Base-by-base conservation (phyloP, 1,284 basidiomycete species). In the Leccinum holopus region DNA sequence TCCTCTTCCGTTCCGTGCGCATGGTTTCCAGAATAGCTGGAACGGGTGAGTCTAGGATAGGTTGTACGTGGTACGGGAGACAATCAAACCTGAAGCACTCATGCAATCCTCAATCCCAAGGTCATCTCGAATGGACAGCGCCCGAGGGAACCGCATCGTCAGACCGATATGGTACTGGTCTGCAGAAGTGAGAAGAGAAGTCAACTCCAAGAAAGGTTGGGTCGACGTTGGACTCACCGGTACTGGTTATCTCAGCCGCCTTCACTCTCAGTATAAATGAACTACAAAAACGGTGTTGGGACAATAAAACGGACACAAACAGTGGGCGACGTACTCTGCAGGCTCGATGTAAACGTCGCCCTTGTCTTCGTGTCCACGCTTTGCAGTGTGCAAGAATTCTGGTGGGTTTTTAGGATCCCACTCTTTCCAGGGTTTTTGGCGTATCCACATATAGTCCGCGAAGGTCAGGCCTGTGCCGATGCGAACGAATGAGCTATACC, bases 211-310 rank as follows among this genome's bases (percentile, higher is more conserved):
- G 21, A 44, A 53, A 1, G 9, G 3, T 35, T 11, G 49, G 28
- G 51, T 35, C n/a, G 32, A 55, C 33, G 3, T 18, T 25, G 18
- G 2, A 55, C 78, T 67, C 61, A 88, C 94, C 88, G 18, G 91
- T 84, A 11, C 81, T 78, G 2, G 86, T 86, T 59, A 97, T 91
- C 72, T 97, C 94, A 0, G 94, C 91, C 0, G 92, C 95, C 75
- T 97, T 97, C 61, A 97, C 85, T 68, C 91, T 91, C 65, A 97
- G 67, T 37, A 97, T 90, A 75, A 95, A 94, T 0, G 92, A 94
- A 63, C 92, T 94, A 60, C 5, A 33, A 41, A 41, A 32, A 18
- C 1, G 35, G 16, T 21, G 11, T 49, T 11, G 8, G 21, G 47
- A 21, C 47, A 12, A 12, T 12, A 7, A 21, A 12, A 21, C 18